These are phyloP conservation scores for Phytophthora colocasiae DNA, from an alignment of 352 stramenopile genomes.

Conservation along the genomic window DNA sequence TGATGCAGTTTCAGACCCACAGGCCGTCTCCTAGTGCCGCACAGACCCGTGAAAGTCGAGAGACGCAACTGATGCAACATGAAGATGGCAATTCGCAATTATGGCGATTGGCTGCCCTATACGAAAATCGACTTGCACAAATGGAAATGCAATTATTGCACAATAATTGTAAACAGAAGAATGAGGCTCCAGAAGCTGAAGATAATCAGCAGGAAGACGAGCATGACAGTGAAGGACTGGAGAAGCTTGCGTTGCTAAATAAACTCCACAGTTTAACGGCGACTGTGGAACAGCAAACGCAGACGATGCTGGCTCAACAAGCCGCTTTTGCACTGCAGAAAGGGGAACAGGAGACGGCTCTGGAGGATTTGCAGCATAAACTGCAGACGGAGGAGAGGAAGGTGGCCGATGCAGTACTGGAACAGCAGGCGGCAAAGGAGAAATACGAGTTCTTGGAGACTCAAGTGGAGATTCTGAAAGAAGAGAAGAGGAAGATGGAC, in stretches of 20 bases:
- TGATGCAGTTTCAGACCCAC: slow-evolving; percentile 27
- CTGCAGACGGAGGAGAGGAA: slow-evolving; percentile 23
- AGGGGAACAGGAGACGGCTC: slow-evolving; percentile 27
- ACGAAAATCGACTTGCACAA: slow-evolving; percentile 20
- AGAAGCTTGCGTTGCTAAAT: slow-evolving; percentile 29
- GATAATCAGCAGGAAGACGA: slow-evolving; percentile 30
- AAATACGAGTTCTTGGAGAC: slow-evolving; percentile 36
- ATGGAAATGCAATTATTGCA: slow-evolving; percentile 14
- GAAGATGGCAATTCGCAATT: slow-evolving; percentile 35
- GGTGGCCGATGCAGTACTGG: slow-evolving; percentile 21
- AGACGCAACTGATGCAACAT: slow-evolving; percentile 38
- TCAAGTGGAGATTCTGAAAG: slow-evolving; percentile 30
- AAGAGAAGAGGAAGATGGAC: slow-evolving; percentile 21
- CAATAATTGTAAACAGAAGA: slow-evolving; percentile 31
- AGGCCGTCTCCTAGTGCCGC: slow-evolving; percentile 16
- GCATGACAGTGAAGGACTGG: slow-evolving; percentile 4
- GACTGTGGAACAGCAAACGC: slow-evolving; percentile 32
- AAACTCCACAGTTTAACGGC: slow-evolving; percentile 33
- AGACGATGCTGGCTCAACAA: slow-evolving; percentile 27
- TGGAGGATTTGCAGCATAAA: slow-evolving; percentile 25
- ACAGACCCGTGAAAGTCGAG: slow-evolving; percentile 26
- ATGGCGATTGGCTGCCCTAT: slow-evolving; percentile 16
- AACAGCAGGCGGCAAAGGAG: slow-evolving; percentile 28
- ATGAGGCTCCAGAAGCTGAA: slow-evolving; percentile 12
- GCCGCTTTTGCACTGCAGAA: slow-evolving; percentile 29